Conservation (phyloP, 2,329 filamentous ascomycete species). For the Colletotrichum sp. region DNA sequence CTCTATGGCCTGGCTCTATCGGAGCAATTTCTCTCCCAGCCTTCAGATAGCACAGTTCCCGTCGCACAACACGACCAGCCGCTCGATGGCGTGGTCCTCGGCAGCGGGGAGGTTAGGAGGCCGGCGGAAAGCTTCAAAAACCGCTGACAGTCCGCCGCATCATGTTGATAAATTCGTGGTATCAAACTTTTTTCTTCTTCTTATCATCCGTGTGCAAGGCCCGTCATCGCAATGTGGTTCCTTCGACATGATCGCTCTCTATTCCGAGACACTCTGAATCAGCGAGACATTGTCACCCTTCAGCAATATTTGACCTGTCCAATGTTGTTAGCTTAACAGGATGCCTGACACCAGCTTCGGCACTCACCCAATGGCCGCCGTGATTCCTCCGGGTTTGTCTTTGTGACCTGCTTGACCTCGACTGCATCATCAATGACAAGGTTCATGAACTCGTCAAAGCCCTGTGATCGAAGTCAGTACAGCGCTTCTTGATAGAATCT, state of each 20-base stretch:
- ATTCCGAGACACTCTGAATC: constrained; percentile 71
- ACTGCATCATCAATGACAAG: constrained; percentile 94
- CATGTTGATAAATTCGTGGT: constrained; percentile 8
- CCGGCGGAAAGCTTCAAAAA: constrained; percentile 24
- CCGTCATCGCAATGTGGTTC: constrained; percentile 37
- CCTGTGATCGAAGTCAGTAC: constrained; percentile 54
- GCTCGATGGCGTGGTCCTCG: constrained; percentile 78
- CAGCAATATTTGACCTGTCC: constrained; percentile 78
- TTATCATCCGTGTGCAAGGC: not conserved
- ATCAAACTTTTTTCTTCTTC: constrained; percentile 10
- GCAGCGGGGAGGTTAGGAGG: constrained; percentile 65
- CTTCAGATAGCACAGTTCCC: constrained; percentile 69
- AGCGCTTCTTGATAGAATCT: not conserved
- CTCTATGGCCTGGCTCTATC: constrained; percentile 81
- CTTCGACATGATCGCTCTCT: constrained; percentile 56
- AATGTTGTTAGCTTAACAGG: constrained; percentile 26
- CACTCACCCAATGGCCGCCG: constrained; percentile 77
- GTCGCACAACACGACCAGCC: constrained; percentile 78
- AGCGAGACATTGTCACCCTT: constrained; percentile 90
- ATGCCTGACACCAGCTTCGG: not conserved
- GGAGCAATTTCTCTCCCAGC: constrained; percentile 77
- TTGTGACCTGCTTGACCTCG: constrained; percentile 85
- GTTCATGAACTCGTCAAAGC: constrained; percentile 99
- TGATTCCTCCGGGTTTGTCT: constrained; percentile 76
- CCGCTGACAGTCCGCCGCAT: constrained; percentile 51